Percentiles rank a stretch among this genome's conserved stretches.
Evolutionary conservation across 2,329 filamentous ascomycete species (phyloP).

Genomic region (Plectosphaerella cucumerina): DNA sequence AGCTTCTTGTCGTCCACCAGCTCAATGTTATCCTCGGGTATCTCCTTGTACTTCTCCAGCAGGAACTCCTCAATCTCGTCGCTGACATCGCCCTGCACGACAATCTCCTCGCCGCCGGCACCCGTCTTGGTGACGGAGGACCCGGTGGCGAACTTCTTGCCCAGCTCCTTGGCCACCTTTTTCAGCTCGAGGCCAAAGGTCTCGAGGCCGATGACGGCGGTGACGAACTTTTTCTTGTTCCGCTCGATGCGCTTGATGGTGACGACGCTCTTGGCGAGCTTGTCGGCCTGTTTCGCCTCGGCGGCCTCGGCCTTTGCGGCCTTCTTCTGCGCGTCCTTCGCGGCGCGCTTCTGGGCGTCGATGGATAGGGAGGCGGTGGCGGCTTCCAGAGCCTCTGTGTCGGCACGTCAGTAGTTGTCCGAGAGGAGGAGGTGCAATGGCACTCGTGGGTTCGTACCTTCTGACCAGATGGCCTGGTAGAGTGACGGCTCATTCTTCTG

Average conservation of each 20-base stretch:
- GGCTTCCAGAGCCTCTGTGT: constrained; percentile 71
- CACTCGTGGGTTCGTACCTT: constrained; percentile 57
- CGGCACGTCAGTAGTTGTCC: background rate
- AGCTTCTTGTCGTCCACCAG: constrained; percentile 96
- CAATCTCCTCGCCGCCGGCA: constrained; percentile 89
- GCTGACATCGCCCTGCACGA: constrained; percentile 94
- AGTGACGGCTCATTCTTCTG: constrained; percentile 67
- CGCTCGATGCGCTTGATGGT: constrained; percentile 96
- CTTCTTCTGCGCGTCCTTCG: constrained; percentile 96
- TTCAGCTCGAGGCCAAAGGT: constrained; percentile 89
- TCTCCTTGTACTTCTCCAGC: constrained; percentile 79
- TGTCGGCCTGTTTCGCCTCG: constrained; percentile 78
- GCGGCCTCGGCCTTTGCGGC: constrained; percentile 87
- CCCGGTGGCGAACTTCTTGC: constrained; percentile 97
- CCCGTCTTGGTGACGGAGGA: constrained; percentile 86
- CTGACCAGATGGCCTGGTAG: constrained; percentile 79
- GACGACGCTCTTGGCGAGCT: constrained; percentile 76
- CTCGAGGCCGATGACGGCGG: constrained; percentile 85
- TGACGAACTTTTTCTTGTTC: constrained; percentile 97
- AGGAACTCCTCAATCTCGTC: constrained; percentile 92
- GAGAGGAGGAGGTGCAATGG: background rate
- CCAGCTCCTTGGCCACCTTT: constrained; percentile 93
- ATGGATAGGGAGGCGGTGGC: constrained; percentile 83
- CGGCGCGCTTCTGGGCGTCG: constrained; percentile 89
- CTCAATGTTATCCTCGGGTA: constrained; percentile 95